These are phyloP conservation scores for Chlamydomonas applanata DNA, from an alignment of 139 green algal species.

Conservation along the genomic window DNA sequence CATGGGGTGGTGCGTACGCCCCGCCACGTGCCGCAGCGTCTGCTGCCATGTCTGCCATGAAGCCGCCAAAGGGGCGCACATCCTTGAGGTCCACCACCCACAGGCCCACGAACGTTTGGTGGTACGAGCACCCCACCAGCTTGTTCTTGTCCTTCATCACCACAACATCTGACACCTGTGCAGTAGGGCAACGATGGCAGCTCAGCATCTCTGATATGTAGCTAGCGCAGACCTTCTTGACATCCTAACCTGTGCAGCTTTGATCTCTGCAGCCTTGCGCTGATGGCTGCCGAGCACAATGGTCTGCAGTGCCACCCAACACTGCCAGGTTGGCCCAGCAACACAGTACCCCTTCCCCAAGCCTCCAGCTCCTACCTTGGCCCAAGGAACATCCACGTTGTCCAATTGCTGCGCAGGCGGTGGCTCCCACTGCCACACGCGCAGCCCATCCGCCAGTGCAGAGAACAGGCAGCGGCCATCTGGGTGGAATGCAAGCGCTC, in stretches of 20 bases:
- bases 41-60: not conserved
- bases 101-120: constrained; percentile 51
- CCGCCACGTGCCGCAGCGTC: not conserved
- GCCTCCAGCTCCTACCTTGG: constrained; percentile 35
- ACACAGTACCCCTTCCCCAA: no score
- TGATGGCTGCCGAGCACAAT: no score
- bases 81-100: constrained; percentile 51
- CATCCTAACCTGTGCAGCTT: no score
- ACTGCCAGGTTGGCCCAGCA: constrained; percentile 13
- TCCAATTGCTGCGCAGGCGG: constrained; percentile 52
- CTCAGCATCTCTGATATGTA: no score
- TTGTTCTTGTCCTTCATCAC: constrained; percentile 44
- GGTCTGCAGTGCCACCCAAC: not conserved
- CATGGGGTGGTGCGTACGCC: not conserved
- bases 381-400: constrained; percentile 67
- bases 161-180: constrained; percentile 20
- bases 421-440: constrained; percentile 69
- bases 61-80: constrained; percentile 3
- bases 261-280: no score
- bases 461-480: constrained; percentile 66
- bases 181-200: no score
- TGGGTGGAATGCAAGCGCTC: constrained; percentile 65
- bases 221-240: no score
- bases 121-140: constrained; percentile 56
- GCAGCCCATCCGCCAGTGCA: constrained; percentile 53